Base-by-base conservation (phyloP, 2,329 filamentous ascomycete genomes). In the Trichoderma sp. region DNA sequence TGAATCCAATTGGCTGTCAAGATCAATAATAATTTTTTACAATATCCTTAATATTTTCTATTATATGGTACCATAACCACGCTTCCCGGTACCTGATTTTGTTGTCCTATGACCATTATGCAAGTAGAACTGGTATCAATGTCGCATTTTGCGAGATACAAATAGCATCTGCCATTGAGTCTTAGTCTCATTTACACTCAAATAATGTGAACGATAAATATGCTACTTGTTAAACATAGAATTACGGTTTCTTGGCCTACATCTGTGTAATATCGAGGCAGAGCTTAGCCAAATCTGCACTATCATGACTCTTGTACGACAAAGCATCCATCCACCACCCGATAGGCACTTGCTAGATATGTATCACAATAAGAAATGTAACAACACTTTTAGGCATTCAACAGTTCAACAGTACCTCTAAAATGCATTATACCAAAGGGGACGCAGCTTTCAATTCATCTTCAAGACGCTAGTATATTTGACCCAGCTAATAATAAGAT, bases 401-500 rank as follows among this genome's bases (percentile, higher is more conserved):
- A 12, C 9, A 28, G 4, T 8, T 12, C 28, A 59, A 12, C 9
- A 28, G 4, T 59, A n/a, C n/a, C 15, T 20, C 50, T 26, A 2
- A 15, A 20, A 3, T 20, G 15, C 17, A 47, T 57, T 17, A 28
- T 32, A n/a, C 15, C 15, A 68, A 34, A 61, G 28, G 32, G 6
- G 12, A 17, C 39, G 43, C n/a, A 57, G 13, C 28, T 34, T 32
- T n/a, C 28, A 8, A 36, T 62, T 13, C 4, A 57, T 66, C 39
- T 62, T 23, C 20, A 69, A 61, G 57, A 62, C 57, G 67, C 67
- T 62, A 69, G 58, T 53, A 53, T 53, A 34, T 53, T 62, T 32
- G 55, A 28, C 39, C 50, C 57, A 61, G 57, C 28, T 69, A 57
- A 64, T 64, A 32, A 59, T 23, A 34, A 70, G 43, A 39, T 47